These are phyloP conservation scores for Porogramme epimiltina DNA, from an alignment of 1,284 basidiomycete genomes.

Conservation along the genomic window DNA sequence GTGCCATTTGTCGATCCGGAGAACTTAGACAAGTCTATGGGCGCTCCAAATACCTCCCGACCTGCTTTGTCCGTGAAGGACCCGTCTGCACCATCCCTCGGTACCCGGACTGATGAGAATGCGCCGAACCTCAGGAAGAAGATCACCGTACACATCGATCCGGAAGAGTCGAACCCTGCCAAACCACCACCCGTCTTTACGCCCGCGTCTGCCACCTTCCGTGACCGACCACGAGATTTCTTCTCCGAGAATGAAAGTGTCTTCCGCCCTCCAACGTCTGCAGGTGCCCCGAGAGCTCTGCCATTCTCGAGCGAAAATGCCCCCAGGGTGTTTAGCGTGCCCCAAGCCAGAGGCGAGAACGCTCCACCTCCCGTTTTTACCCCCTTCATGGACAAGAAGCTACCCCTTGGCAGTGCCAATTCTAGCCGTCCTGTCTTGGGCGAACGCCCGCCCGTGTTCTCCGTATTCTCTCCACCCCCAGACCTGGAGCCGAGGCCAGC, in stretches of 20 bases:
- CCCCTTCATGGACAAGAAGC: constrained; percentile 41
- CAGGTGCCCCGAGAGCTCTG: constrained; percentile 33
- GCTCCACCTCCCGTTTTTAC: constrained; percentile 38
- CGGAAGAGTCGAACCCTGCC: constrained; percentile 15
- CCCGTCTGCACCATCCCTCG: constrained; percentile 17
- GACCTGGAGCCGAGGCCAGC: constrained; percentile 5
- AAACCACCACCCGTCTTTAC: constrained; percentile 45
- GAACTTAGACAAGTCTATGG: constrained; percentile 25
- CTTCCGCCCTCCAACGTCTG: constrained; percentile 15
- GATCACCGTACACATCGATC: constrained; percentile 15
- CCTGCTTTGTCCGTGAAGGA: constrained; percentile 41
- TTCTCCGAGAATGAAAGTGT: constrained; percentile 43
- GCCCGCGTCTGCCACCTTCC: constrained; percentile 51
- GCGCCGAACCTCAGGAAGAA: constrained; percentile 29
- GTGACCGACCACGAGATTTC: constrained; percentile 33
- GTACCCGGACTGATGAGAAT: constrained; percentile 28
- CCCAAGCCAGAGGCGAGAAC: constrained; percentile 48
- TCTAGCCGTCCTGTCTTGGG: constrained; percentile 20
- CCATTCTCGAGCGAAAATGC: constrained; percentile 55
- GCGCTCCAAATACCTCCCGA: constrained; percentile 35
- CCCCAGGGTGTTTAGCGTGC: constrained; percentile 72
- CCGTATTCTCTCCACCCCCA: constrained; percentile 23
- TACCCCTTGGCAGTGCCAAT: constrained; percentile 13
- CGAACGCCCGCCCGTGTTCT: constrained; percentile 28
- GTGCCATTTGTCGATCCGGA: constrained; percentile 34